Percentiles rank a stretch among this genome's conserved stretches.
These are phyloP conservation scores for Komagataea norvegica DNA, from an alignment of 1,139 yeast species.

Conservation along the genomic window DNA sequence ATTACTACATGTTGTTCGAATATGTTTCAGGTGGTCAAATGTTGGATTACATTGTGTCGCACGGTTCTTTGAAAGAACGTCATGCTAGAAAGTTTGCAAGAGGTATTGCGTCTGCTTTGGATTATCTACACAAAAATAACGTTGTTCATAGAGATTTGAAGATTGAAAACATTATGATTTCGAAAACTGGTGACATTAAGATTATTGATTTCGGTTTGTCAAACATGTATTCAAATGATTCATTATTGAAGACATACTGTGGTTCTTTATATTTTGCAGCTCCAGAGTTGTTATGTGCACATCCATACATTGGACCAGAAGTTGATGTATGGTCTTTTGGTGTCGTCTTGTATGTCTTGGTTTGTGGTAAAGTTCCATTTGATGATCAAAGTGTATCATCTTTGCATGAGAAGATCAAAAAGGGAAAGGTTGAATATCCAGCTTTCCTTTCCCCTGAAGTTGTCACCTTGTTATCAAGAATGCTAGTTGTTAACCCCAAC, in stretches of 20 bases:
- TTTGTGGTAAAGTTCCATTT: constrained; percentile 97
- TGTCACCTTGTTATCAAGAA: constrained; percentile 73
- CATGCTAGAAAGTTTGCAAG: constrained; percentile 94
- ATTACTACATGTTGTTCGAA: constrained; percentile 94
- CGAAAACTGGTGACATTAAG: constrained; percentile 89
- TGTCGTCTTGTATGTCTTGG: constrained; percentile 87
- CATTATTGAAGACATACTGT: constrained; percentile 86
- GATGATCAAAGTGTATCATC: constrained; percentile 94
- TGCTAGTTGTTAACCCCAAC: constrained; percentile 87
- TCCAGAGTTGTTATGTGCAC: constrained; percentile 89
- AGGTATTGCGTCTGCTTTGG: constrained; percentile 93
- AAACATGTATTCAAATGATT: constrained; percentile 70
- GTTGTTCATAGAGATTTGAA: constrained; percentile 96
- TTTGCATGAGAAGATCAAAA: constrained; percentile 88
- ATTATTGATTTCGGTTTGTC: constrained; percentile 95
- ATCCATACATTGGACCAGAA: constrained; percentile 93
- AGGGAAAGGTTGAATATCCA: constrained; percentile 92
- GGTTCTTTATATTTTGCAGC: constrained; percentile 98
- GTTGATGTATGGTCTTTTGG: constrained; percentile 99
- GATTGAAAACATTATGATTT: constrained; percentile 93
- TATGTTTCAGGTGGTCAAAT: constrained; percentile 97
- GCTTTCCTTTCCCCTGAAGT: constrained; percentile 76
- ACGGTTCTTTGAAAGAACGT: constrained; percentile 89
- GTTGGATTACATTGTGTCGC: constrained; percentile 95
- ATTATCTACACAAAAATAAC: constrained; percentile 88